Base-by-base conservation (phyloP, 1,139 yeast genomes). In the Yamadazyma triangularis region DNA sequence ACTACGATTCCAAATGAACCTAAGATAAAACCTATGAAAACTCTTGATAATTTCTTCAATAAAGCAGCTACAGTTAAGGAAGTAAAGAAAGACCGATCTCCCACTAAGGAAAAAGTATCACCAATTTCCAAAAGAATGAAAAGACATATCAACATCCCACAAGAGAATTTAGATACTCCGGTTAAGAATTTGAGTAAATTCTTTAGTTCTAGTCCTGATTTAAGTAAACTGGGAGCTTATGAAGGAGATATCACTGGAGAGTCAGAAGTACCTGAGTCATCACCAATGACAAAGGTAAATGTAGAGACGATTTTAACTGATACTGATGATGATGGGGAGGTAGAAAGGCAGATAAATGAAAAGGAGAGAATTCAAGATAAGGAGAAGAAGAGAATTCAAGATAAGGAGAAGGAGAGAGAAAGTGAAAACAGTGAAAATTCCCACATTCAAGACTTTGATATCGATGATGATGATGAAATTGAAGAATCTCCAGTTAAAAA, bases 401-500 rank as follows among this genome's bases (percentile, higher is more conserved):
- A 8, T 12, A 21, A 15, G 8, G 30, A 21, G 26, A 29, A 19
- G 13, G 15, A 13, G 11, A 13, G 15, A 18, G 9, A 18, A 7
- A 9, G 6, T 18, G 20, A 18, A 18, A 9, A 22, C 15, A 18
- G 13, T 13, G 22, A 25, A 15, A 6, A 6, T 23, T 16, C 27
- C 8, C 15, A 15, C 14, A 15, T 16, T 5, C 34, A 15, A 14
- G 37, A 34, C 13, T 30, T 25, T 28, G 36, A 27, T n/a, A 24
- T 54, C 15, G 55, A 53, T n/a, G 52, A 51, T n/a, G 67, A 60
- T 20, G 69, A 62, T 28, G 69, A 61, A 24, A 54, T 67, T 13
- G 72, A 65, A 28, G 73, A 67, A 36, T 65, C 72, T 2, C 73
- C 73, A 3, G 51, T 63, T 4, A 64, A 61, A 25, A 21, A 9